phyloP scores from a whole-genome alignment of 192 early-diverging fungal genomes.

The Chytriomyces sp. region DNA sequence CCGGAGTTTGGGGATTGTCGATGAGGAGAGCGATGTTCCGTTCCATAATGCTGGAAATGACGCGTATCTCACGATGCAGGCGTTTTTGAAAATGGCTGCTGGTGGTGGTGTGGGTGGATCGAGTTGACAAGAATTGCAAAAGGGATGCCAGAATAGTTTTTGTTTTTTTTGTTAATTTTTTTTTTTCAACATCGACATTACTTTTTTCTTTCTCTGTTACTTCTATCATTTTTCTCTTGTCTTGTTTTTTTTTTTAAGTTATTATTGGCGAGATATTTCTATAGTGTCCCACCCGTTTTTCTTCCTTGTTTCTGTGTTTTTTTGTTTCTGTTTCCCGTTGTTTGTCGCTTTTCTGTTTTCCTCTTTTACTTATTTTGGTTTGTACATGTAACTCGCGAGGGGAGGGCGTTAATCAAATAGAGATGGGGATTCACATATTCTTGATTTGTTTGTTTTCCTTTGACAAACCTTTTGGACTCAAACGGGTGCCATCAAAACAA shows the following conservation, averaged over 20 bases:
- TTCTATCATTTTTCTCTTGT: background rate
- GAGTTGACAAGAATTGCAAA: background rate
- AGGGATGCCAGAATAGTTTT: background rate
- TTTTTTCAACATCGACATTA: background rate
- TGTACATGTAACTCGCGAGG: too few relatives aligned
- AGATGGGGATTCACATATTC: too few relatives aligned
- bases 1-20: conserved; percentile 12
- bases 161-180: conserved; percentile 3
- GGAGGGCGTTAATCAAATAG: too few relatives aligned
- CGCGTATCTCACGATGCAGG: conserved; percentile 34
- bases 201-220: background rate
- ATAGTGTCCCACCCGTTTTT: background rate
- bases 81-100: conserved; percentile 33
- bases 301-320: background rate
- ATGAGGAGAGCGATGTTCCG: conserved; percentile 24
- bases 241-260: background rate
- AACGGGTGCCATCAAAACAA: too few relatives aligned
- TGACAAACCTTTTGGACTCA: too few relatives aligned
- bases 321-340: background rate
- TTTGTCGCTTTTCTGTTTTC: background rate
- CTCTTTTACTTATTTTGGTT: too few relatives aligned
- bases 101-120: conserved; percentile 2
- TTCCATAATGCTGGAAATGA: conserved; percentile 35
- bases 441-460: too few relatives aligned
- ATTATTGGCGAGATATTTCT: background rate